phyloP scores from a whole-genome alignment of 179 eudicot genomes.

The Patellifolia procumbens region DNA sequence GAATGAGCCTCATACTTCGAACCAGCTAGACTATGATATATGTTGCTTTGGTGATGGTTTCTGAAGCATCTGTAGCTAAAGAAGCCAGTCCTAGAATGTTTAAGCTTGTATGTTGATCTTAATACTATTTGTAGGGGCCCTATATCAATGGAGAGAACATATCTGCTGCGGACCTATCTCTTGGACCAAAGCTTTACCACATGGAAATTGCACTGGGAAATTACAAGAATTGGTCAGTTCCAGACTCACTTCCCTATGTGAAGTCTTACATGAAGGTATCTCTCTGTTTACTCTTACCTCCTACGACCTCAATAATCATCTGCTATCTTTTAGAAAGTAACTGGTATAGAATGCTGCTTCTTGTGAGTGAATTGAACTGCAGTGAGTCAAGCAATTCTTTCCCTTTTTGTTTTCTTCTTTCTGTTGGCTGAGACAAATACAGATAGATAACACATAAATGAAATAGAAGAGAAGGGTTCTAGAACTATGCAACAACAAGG shows the following conservation, averaged over 20 bases:
- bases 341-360: background rate
- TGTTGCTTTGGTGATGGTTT: background rate
- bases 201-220: slow-evolving; percentile 78
- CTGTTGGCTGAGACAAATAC: background rate
- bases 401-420: background rate
- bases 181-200: slow-evolving; percentile 95
- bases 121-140: slow-evolving; percentile 65
- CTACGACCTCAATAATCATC: background rate
- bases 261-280: slow-evolving; percentile 88
- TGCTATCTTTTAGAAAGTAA: background rate
- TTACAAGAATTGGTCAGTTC: slow-evolving; percentile 87
- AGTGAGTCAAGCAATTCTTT: background rate
- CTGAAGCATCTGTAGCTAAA: background rate
- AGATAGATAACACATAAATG: too few species aligned
- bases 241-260: slow-evolving; percentile 66
- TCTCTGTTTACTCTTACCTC: background rate
- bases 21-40: background rate
- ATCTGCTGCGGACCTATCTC: slow-evolving; percentile 83
- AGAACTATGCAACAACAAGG: background rate
- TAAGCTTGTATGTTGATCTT: background rate
- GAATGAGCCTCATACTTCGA: background rate
- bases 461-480: too few species aligned
- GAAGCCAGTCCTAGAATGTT: background rate
- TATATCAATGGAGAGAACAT: slow-evolving; percentile 69
- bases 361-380: background rate